Evolutionary conservation across 495 filamentous ascomycete genomes (phyloP), one percentile per base, ranked within the genome.

Genomic region (Tuber umbilicatum): DNA sequence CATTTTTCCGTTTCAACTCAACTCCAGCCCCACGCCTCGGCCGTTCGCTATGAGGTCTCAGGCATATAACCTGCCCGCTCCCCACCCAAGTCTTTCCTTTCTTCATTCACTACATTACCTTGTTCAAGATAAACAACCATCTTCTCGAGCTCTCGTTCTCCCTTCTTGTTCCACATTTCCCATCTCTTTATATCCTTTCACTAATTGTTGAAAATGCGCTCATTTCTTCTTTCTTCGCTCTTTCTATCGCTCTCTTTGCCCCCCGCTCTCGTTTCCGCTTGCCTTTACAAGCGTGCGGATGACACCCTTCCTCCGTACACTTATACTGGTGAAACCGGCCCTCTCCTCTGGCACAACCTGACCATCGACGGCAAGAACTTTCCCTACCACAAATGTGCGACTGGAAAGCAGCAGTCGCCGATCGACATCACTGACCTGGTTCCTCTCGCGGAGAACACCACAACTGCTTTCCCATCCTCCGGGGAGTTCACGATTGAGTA

Each of bases 371-470:
- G 76, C 42, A 79, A 71, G 19, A 71, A 80, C 27, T 64, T 64
- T 64, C 55, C 55, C 27, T 64, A 64, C 27, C 0, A 0, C n/a
- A 64, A 64, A 35, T 92, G 90, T 81, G 84, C 86, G 43, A 84
- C 82, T 0, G 89, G 90, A 40, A 85, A 79, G 68, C 81, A 85
- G 23, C 90, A 92, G 80, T 91, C 90, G 1, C 90, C 90, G 47
- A 91, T 92, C 82, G 84, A 86, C 76, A 84, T 87, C 81, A 85
- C 85, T 81, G 80, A 83, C 43, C 77, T 81, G 5, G 83, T 83
- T n/a, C 74, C 85, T 9, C 84, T 85, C 60, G 19, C 43, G 1
- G 38, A 6, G 7, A n/a, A 45, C 21, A 42, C 50, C 23, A 38
- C 38, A 10, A 27, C 80, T 2, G 6, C 38, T 5, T 82, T 74